Evolutionary conservation across 2,329 filamentous ascomycete species (phyloP).

Genomic region (Aspergillus fumigatus): DNA sequence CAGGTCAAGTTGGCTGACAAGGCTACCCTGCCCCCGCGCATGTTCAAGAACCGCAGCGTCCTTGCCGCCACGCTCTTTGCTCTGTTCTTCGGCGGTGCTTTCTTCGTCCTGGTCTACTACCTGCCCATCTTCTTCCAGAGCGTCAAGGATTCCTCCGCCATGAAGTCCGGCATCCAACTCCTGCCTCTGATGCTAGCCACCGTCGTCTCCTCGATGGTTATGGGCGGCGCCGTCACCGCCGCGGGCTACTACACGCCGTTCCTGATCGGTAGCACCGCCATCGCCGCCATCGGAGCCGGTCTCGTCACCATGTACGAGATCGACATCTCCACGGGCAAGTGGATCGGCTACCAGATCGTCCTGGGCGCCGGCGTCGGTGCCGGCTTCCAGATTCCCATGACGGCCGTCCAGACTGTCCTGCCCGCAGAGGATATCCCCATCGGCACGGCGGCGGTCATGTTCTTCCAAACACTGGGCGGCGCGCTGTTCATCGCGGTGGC

Average conservation of each 20-base stretch:
- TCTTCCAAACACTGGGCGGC: slow-evolving; percentile 36
- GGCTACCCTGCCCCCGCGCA: slow-evolving; percentile 47
- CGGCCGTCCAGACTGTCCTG: slow-evolving; percentile 34
- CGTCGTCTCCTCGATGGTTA: slow-evolving; percentile 31
- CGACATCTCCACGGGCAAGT: slow-evolving; percentile 29
- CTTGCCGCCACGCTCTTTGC: slow-evolving; percentile 28
- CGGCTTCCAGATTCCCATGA: slow-evolving; percentile 34
- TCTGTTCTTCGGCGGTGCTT: slow-evolving; percentile 34
- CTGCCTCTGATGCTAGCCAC: slow-evolving; percentile 37
- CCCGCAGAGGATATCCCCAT: slow-evolving; percentile 29
- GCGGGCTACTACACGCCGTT: slow-evolving; percentile 41
- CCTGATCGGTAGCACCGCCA: slow-evolving; percentile 31
- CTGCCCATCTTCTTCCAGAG: slow-evolving; percentile 48
- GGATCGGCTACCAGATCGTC: slow-evolving; percentile 38
- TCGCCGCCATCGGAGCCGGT: slow-evolving; percentile 38
- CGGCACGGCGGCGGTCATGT: slow-evolving; percentile 34
- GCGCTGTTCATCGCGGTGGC: slow-evolving; percentile 49
- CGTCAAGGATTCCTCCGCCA: slow-evolving; percentile 39
- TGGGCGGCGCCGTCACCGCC: slow-evolving; percentile 28
- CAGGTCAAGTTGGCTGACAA: slow-evolving; percentile 46
- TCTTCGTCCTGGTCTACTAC: slow-evolving; percentile 40
- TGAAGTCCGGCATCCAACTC: slow-evolving; percentile 43
- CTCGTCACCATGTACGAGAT: slow-evolving; percentile 37
- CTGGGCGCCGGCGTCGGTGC: slow-evolving; percentile 33
- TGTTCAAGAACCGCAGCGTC: slow-evolving; percentile 46